phyloP scores from a whole-genome alignment of 768 basidiomycete species.

The Russula sp. region DNA sequence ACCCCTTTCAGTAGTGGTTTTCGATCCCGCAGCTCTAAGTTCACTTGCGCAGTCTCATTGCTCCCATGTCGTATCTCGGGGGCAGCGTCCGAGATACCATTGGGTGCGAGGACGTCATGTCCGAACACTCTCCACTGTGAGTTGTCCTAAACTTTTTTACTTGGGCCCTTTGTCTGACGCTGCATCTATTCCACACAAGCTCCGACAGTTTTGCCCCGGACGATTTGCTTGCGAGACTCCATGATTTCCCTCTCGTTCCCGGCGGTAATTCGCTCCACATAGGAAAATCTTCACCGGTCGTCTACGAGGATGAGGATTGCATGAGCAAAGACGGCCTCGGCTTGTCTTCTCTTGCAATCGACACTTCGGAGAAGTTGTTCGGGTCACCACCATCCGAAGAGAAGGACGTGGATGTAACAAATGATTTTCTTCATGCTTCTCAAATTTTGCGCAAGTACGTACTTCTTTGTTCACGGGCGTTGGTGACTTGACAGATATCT shows the following conservation, averaged over 20 bases:
- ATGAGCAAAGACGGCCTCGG: background rate
- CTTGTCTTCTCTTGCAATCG: background rate
- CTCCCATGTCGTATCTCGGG: background rate
- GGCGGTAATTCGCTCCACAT: background rate
- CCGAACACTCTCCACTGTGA: background rate
- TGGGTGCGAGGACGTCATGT: background rate
- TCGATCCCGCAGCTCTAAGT: background rate
- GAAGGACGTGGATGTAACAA: background rate
- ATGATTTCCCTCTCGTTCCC: conserved; percentile 11
- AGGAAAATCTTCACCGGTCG: background rate
- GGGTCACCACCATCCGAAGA: background rate
- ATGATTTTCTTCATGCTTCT: background rate
- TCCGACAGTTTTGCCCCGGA: conserved; percentile 11
- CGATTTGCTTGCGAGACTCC: conserved; percentile 4
- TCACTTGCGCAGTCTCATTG: background rate
- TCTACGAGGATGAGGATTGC: background rate
- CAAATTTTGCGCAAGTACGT: conserved; percentile 6
- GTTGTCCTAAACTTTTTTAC: background rate
- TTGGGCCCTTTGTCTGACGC: background rate
- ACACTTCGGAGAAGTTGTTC: background rate
- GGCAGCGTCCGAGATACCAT: background rate
- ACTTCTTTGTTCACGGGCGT: background rate
- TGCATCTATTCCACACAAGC: background rate
- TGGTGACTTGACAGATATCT: background rate
- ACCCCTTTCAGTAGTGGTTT: background rate